Conservation (phyloP, 257 asterid genomes). For the Solanum sitiens region DNA sequence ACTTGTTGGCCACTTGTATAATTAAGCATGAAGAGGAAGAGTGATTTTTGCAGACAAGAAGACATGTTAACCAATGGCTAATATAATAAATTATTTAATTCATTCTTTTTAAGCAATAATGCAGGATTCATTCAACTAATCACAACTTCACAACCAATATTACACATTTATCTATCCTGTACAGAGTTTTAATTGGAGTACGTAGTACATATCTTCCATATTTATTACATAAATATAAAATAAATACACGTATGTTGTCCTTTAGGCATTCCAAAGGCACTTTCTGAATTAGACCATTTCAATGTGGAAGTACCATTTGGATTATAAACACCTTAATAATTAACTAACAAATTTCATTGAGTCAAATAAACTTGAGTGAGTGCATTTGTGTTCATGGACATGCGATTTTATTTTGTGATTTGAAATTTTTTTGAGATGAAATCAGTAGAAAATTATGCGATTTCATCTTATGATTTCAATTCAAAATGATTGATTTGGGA, state of each 20-base stretch:
- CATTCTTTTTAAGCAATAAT: conserved; percentile 39
- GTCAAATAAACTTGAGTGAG: not conserved
- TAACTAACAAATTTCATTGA: not conserved
- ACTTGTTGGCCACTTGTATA: conserved; percentile 65
- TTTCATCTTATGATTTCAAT: not conserved
- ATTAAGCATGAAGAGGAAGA: conserved; percentile 8
- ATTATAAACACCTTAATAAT: not conserved
- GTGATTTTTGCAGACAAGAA: conserved; percentile 35
- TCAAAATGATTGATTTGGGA: not conserved
- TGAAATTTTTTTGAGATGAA: too few relatives aligned
- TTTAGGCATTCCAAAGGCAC: not conserved
- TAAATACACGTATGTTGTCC: not conserved
- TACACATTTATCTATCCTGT: conserved; percentile 15
- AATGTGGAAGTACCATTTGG: not conserved
- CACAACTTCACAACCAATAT: conserved; percentile 1
- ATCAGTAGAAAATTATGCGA: too few relatives aligned
- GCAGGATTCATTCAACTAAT: conserved; percentile 3
- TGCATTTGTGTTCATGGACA: not conserved
- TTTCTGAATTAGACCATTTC: not conserved
- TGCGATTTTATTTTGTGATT: too few relatives aligned
- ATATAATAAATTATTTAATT: conserved; percentile 8
- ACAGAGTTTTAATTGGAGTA: conserved; percentile 14
- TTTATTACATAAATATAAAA: not conserved
- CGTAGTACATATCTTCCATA: not conserved
- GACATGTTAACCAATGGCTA: conserved; percentile 12